Base-by-base conservation (phyloP, 1,284 basidiomycete genomes). In the Irpex sp. region DNA sequence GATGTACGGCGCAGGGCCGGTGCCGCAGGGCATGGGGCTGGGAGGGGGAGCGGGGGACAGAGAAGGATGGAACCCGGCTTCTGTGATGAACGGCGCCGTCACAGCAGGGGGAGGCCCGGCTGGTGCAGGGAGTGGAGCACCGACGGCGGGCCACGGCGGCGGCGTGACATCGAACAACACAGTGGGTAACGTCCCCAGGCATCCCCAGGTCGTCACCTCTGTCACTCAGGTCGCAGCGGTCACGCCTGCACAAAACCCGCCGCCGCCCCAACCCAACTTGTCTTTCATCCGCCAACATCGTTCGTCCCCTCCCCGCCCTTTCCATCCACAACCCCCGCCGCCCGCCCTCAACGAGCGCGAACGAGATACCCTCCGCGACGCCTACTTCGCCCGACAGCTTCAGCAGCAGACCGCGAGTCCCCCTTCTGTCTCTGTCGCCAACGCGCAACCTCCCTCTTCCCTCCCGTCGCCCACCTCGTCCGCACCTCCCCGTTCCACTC, bases 401-500 rank as follows among this genome's bases (percentile, higher is more conserved):
- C 71, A 70, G 59, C 70, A 70, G 53, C 53, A 58, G 13, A 31
- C 67, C 54, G 26, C 53, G 21, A 68, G 61, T 39, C 70, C 71
- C 7, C 61, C 70, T n/a, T 67, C 68, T 31, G 65, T 67, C 50
- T 68, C 68, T 53, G 64, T 68, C 39, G 60, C 68, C 26, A 64
- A 66, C 47, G 66, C 69, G 60, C 69, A 69, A 58, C 68, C 70
- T 55, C 64, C 65, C 56, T 70, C 71, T 33, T 67, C 71, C 59
- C 68, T 71, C 39, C 71, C 73, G 62, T 70, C 72, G 57, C 68
- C 61, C 64, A 65, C 67, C 62, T 49, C 60, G 15, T 54, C 67
- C 17, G 60, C 69, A 17, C 67, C 71, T 53, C 67, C 71, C 31
- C 72, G 72, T 63, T 71, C 70, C 61, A 74, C 89, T 21, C 85